Evolutionary conservation across 1,284 basidiomycete species (phyloP), one percentile per base, ranked within the genome.

Genomic region (Cerioporus squamosus): DNA sequence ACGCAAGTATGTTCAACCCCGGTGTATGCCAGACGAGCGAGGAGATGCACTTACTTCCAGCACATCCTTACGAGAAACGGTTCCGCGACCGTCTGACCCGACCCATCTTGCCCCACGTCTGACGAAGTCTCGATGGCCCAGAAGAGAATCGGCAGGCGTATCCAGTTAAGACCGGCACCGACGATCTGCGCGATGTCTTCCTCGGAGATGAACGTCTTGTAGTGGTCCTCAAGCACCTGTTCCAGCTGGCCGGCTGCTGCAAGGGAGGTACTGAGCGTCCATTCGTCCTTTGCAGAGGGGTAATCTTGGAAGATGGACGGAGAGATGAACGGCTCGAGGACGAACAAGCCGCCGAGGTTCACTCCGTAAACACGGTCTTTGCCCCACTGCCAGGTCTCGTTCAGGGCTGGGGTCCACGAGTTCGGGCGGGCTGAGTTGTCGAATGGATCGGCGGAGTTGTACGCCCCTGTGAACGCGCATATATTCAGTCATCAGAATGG

Each of bases 291-390:
- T 9, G 82, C 77, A 38, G 61, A 67, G 6, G 84, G 79, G 68
- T 88, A 88, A 57, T 81, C 81, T 71, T 97, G 87, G 77, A 84
- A 97, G 31, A 94, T 79, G 17, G 81, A 79, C 1, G 94, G 93
- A 0, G 81, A 75, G 74, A 94, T 95, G 77, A 94, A 94, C 0
- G 93, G 93, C 70, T 95, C 93, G 31, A 86, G 73, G 7, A 86
- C 85, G 71, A 88, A 86, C 57, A 82, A 78, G 18, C 91, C 91
- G 54, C 91, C 91, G 42, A 93, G 72, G 72, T 88, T 89, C 60
- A 89, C 83, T 59, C 76, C 90, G 66, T 78, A 79, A 36, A 92
- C 80, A 52, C 79, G 81, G 76, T 93, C 80, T 48, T 74, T 74
- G 15, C 83, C 84, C 75, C 79, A 94, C n/a, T 77, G 81, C 90